Evolutionary conservation across 2,329 filamentous ascomycete genomes (phyloP), one percentile per base, ranked within the genome.

Genomic region (Trichoderma arundinaceum): DNA sequence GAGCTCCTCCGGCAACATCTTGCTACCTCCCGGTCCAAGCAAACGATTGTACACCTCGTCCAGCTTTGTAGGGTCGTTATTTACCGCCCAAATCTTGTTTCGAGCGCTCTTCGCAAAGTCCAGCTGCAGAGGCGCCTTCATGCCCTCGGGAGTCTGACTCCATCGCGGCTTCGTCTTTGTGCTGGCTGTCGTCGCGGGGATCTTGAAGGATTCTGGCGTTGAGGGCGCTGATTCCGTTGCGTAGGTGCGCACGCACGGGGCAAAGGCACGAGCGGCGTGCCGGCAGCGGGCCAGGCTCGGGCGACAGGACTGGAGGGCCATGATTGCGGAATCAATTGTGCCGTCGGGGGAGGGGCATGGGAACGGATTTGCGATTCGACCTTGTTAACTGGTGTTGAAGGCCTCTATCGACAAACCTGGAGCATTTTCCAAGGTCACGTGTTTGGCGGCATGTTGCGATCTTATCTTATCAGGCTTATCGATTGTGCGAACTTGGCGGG

Each of bases 1-100:
- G 68, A 95, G 84, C 80, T 99, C 94, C 15, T 97, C 94, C 1
- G 90, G 89, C 66, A 99, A 83, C 76, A 95, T 77, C 71, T 85
- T 86, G 71, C 91, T 86, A 65, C 91, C 92, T 52, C 85, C 88
- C 53, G 82, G 82, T 6, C 94, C 94, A 64, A 98, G 80, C 71
- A 98, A 85, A 61, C 83, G 83, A 70, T 86, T 83, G 77, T 97
- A 96, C 77, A 92, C 90, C 56, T 86, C 82, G 76, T 98, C 90
- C 64, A 99, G 82, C 73, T 83, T 83, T 70, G 81, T 83, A 9
- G 92, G 91, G 74, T 94, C 88, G 19, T 86, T 84, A 78, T 98
- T 98, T 77, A 93, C 88, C 71, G 75, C 75, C 86, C 87, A 94
- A 74, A 76, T 73, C 69, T 82, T 84, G 71, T 79, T 83, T 68